phyloP scores from a whole-genome alignment of 225 moss, liverwort and hornwort genomes.

The Straminergon stramineum region DNA sequence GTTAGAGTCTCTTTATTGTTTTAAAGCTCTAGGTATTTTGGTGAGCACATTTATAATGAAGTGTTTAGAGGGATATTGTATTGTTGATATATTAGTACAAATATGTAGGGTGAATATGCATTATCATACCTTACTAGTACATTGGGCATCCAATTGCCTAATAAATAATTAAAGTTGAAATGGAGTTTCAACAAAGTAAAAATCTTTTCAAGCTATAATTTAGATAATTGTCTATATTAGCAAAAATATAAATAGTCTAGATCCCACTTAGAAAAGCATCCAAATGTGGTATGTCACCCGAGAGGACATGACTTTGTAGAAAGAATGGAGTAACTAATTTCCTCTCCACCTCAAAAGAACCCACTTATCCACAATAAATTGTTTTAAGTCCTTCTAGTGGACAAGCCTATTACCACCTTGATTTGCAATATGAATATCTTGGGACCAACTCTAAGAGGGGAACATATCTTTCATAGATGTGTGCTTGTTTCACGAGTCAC shows the following conservation, averaged over 20 bases:
- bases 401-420: no score
- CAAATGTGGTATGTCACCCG: accelerated
- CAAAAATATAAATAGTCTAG: neutral
- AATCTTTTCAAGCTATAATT: neutral
- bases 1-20: neutral
- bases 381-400: neutral
- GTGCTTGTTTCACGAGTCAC: no score
- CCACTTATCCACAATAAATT: accelerated
- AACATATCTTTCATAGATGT: no score
- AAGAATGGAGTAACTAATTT: neutral
- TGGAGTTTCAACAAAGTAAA: neutral
- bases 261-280: neutral
- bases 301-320: accelerated
- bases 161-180: neutral
- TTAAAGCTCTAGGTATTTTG: neutral
- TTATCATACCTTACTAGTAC: neutral
- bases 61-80: neutral
- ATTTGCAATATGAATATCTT: no score
- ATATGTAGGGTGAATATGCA: neutral
- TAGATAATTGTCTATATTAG: neutral
- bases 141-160: neutral
- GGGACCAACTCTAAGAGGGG: no score
- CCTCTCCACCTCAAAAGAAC: neutral
- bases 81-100: neutral
- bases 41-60: neutral